A percentile compares a stretch with the other conserved stretches of the same genome.
These are phyloP conservation scores for Thermomucor indicae-seudaticae DNA, from an alignment of 371 early-diverging fungal species.

Conservation along the genomic window DNA sequence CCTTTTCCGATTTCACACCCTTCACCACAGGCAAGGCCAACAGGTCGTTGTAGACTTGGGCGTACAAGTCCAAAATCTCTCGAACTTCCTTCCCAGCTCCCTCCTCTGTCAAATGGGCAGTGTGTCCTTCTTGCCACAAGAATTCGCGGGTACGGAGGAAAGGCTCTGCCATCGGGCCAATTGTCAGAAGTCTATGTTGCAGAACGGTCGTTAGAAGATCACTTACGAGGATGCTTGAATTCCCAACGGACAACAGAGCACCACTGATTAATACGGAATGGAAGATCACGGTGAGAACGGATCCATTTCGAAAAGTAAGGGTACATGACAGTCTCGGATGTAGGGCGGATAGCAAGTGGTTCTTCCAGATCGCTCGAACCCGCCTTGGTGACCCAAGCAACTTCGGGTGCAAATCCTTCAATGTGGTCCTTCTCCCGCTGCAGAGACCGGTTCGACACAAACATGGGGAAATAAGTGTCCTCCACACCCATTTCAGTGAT, in stretches of 20 bases:
- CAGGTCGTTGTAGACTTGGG: slow-evolving; percentile 94
- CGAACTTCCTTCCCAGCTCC: slow-evolving; percentile 93
- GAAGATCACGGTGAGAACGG: slow-evolving; percentile 98
- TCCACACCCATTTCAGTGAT: slow-evolving; percentile 96
- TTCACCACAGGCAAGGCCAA: slow-evolving; percentile 99
- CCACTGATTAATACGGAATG: slow-evolving; percentile 99
- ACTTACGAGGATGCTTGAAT: slow-evolving; percentile 96
- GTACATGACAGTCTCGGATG: slow-evolving; percentile 99
- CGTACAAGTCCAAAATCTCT: slow-evolving; percentile 95
- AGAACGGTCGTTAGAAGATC: too few species aligned
- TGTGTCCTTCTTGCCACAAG: slow-evolving; percentile 99
- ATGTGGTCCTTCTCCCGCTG: slow-evolving; percentile 99
- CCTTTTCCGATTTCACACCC: slow-evolving; percentile 99
- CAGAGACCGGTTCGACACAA: slow-evolving; percentile 89
- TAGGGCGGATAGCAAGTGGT: slow-evolving; percentile 99
- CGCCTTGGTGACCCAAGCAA: slow-evolving; percentile 99
- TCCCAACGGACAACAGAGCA: slow-evolving; percentile 99
- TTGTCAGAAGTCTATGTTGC: too few species aligned
- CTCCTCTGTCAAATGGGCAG: slow-evolving; percentile 91
- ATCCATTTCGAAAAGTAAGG: slow-evolving; percentile 99
- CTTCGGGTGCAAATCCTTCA: slow-evolving; percentile 99
- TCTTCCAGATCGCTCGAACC: slow-evolving; percentile 93
- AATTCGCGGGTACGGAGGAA: slow-evolving; percentile 99
- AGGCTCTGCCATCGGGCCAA: too few species aligned
- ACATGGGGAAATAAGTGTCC: slow-evolving; percentile 99